Evolutionary conservation across 2,329 filamentous ascomycete species (phyloP), one percentile per base, ranked within the genome.

Genomic region (Fonsecaea multimorphosa): DNA sequence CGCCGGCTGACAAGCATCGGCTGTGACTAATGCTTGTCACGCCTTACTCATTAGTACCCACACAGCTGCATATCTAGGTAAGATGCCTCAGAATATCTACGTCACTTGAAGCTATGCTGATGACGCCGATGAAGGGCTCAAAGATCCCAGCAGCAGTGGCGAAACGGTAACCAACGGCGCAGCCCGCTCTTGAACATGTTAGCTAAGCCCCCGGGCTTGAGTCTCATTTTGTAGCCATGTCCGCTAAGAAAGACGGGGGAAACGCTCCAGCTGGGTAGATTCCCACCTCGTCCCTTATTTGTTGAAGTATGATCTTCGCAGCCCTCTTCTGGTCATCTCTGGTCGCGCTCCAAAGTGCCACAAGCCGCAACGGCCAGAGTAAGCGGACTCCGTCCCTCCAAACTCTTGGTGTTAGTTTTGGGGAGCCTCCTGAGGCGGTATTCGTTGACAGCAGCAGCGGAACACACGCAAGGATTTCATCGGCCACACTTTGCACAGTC

Each of bases 371-470:
- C 8, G 68, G 67, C 66, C 67, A 70, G 8, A 70, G 57, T n/a
- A 70, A 24, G 12, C 65, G 62, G 38, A 70, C 53, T n/a, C 65
- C 64, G 54, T 70, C 68, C 9, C 44, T 57, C 68, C 68, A 70
- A 24, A 56, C 44, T 31, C 22, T 55, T 36, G 66, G 29, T 49
- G 34, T 58, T 16, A 32, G 38, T 22, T 4, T 38, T 27, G 19
- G 27, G 19, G 34, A n/a, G 16, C 11, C 22, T 2, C 55, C 38
- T 5, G 52, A 19, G 31, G 22, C 12, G 8, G 40, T 36, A 12
- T 32, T 7, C 19, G 34, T 53, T 14, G 36, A 32, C 40, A 59
- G 34, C 16, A 61, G 11, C 49, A 40, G 27, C 24, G 65, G 58
- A 14, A 55, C 46, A 44, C 57, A 36, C 29, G 54, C 61, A 7